Evolutionary conservation across 2,329 filamentous ascomycete species (phyloP), one percentile per base, ranked within the genome.

Genomic region (Aspergillus hortae): DNA sequence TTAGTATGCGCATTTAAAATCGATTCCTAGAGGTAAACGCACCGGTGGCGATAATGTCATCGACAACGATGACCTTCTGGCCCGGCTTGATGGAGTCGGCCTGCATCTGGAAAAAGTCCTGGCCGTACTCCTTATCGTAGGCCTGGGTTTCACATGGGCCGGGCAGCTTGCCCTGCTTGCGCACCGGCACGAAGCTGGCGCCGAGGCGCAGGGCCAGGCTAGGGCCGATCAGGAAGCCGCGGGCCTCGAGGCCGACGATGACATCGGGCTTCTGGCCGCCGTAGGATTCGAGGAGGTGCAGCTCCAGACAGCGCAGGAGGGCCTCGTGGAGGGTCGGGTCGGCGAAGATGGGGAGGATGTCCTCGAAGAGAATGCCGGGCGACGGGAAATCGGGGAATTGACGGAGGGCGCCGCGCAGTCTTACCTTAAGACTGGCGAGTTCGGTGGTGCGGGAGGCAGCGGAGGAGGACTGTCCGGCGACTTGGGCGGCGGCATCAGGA

Each of bases 11-110:
- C 27, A 9, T 4, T 3, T 7, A 2, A 11, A 30, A 30, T 23
- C 23, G 7, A 11, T 30, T 30, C 27, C 27, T 30, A 33, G 38
- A 46, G 43, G 45, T 27, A 40, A 36, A 52, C 87, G 72, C 80
- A 96, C 92, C 92, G 59, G 94, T 99, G 52, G 94, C 94, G 77
- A 99, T 97, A 68, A 99, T 95, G 72, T 99, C 94, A 73, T 99
- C 94, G 30, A 99, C 91, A 60, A 99, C 82, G 56, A 99, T 78
- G 52, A 96, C 92, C 72, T 87, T 92, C 77, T 96, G 90, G 33
- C 92, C 92, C 47, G 84, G 80, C 76, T 88, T 86, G 66, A 99
- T 86, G 42, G 87, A 87, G 72, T 88, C 91, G 61, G 82, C 78
- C 79, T 99, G 94, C 79, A 99, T 95, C 81, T 97, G 90, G 78